Evolutionary conservation across 768 basidiomycete species (phyloP).

Genomic region (Candolleomyces efflorescens): DNA sequence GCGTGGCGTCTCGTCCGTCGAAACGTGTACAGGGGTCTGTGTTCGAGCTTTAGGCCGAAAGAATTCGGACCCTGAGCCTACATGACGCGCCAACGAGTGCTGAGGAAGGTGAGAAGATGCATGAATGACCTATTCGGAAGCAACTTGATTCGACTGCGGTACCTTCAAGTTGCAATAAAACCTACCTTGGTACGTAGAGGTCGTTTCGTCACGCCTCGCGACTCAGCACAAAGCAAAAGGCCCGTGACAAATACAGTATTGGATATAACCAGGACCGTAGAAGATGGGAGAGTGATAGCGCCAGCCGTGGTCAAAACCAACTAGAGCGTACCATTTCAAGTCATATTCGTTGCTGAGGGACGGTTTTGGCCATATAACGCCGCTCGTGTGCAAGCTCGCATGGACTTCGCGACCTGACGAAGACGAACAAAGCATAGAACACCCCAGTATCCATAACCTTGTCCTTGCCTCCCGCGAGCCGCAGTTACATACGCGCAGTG

Average conservation of each 20-base stretch:
- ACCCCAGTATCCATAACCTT: not conserved
- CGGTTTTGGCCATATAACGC: constrained; percentile 32
- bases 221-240: no score
- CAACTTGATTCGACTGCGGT: not conserved
- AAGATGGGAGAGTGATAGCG: not conserved
- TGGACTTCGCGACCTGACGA: constrained; percentile 36
- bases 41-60: not conserved
- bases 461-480: no score
- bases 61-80: not conserved
- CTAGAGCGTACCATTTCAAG: not conserved
- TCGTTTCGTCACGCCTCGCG: not conserved
- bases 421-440: constrained; percentile 30
- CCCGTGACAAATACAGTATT: no score
- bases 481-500: no score
- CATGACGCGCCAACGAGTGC: not conserved
- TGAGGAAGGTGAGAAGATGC: not conserved
- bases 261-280: not conserved
- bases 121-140: not conserved
- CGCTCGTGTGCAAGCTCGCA: constrained; percentile 37
- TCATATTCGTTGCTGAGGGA: not conserved
- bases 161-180: not conserved
- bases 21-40: not conserved
- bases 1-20: not conserved
- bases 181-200: not conserved
- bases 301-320: not conserved